Evolutionary conservation across 805 yeast genomes (phyloP), one percentile per base, ranked within the genome.

Genomic region (Ogataea ganodermae): DNA sequence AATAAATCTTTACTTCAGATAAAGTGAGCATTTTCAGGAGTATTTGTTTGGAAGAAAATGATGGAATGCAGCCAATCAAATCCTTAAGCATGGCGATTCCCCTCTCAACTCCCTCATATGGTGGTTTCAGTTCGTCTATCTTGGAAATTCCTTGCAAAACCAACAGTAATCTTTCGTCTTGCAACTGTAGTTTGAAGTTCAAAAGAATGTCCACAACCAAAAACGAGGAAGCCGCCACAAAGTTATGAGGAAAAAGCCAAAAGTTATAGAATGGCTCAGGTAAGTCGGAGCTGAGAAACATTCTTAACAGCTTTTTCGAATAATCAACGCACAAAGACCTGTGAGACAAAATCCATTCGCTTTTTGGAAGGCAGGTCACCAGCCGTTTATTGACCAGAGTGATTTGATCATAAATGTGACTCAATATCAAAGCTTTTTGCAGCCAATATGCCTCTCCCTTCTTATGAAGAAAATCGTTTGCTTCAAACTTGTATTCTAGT

Each of bases 61-160:
- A 36, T 13, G 21, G 14, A 24, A 42, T 42, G 20, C 45, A 42
- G 6, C 45, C 45, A 26, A 42, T 42, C 24, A 42, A 18, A 33
- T 42, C 45, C 35, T 24, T 42, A 12, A 42, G 6, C 45, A 42
- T 42, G 5, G 38, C 33, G n/a, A 42, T 23, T 10, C 45, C 45
- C n/a, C 18, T 23, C 3, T 21, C 23, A 14, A 32, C 30, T 32
- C 45, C 45, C 4, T 22, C 22, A 17, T 32, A 24, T 2, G 32
- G 33, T 26, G 39, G 18, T 8, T 14, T 17, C 23, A 42, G 35
- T 16, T 20, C 16, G 10, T 40, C 28, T 17, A 40, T 12, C 20
- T 33, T 20, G 10, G 28, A 17, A 7, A 40, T 30, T 3, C 36
- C 36, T 14, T 31, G 18, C 8, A 40, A 14, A 10, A 40, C 44